These are phyloP conservation scores for Ceratobasidium sp. DNA, from an alignment of 1,284 basidiomycete species.

Conservation along the genomic window DNA sequence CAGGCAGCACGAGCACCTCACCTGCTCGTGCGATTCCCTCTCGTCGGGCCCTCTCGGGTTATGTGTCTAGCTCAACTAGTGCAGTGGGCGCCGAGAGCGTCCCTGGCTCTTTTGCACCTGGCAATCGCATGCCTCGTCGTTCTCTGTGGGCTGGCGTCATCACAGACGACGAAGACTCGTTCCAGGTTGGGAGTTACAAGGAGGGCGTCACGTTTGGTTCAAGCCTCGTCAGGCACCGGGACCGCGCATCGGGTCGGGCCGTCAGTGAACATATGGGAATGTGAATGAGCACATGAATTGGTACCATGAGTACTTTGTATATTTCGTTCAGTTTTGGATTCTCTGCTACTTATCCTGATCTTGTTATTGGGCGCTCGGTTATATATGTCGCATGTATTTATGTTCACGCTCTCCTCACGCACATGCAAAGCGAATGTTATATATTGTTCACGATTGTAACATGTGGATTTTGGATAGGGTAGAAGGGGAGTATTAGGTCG, in stretches of 20 bases:
- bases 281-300: not conserved
- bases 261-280: constrained; percentile 22
- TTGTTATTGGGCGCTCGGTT: constrained; percentile 11
- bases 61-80: constrained; percentile 1
- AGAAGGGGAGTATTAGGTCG: not conserved
- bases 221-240: constrained; percentile 7
- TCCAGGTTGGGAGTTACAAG: constrained; percentile 35
- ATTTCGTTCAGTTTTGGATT: not conserved
- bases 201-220: constrained; percentile 32
- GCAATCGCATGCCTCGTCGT: constrained; percentile 7
- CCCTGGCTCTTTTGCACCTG: constrained; percentile 3
- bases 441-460: not conserved
- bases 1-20: constrained; percentile 23
- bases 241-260: constrained; percentile 25
- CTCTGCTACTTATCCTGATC: not conserved
- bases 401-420: not conserved
- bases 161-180: constrained; percentile 29
- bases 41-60: not conserved
- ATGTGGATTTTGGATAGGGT: not conserved
- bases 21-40: constrained; percentile 24
- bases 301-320: not conserved
- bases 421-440: not conserved
- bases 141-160: constrained; percentile 17
- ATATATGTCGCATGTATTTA: constrained; percentile 32
- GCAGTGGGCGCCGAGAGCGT: not conserved